phyloP scores from a whole-genome alignment of 2,329 filamentous ascomycete genomes.

The Magnaporthiopsis rhizophila region DNA sequence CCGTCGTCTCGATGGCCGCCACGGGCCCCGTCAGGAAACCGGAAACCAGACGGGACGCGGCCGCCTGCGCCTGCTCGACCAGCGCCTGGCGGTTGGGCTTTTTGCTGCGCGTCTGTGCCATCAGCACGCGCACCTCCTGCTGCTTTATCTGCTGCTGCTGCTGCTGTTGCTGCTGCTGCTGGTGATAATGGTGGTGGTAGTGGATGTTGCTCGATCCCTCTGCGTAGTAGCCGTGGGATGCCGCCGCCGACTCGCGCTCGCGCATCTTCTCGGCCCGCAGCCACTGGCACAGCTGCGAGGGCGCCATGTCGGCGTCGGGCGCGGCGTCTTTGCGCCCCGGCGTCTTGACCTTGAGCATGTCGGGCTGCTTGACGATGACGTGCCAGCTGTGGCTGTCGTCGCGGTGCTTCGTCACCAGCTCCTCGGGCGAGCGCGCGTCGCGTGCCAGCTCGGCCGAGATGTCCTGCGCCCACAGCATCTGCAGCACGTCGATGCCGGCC shows the following conservation, averaged over 20 bases:
- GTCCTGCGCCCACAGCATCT: conserved; percentile 71
- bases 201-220: too few species aligned
- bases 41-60: conserved; percentile 54
- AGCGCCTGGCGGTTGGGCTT: conserved; percentile 86
- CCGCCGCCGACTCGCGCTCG: conserved; percentile 34
- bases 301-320: conserved; percentile 66
- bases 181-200: conserved; percentile 24
- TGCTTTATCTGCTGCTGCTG: conserved; percentile 38
- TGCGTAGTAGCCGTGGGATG: background rate
- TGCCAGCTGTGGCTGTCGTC: conserved; percentile 80
- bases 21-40: conserved; percentile 72
- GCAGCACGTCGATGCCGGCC: conserved; percentile 67
- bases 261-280: conserved; percentile 76
- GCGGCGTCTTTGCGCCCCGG: conserved; percentile 66
- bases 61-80: conserved; percentile 65
- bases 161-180: too few species aligned
- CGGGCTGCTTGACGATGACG: conserved; percentile 76
- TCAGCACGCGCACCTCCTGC: conserved; percentile 76
- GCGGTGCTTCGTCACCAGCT: conserved; percentile 66
- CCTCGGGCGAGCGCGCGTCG: conserved; percentile 71
- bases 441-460: conserved; percentile 84
- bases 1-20: conserved; percentile 79
- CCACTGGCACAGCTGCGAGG: conserved; percentile 67
- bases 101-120: conserved; percentile 76
- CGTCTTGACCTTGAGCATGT: conserved; percentile 70